A percentile compares a stretch with the other conserved stretches of the same genome.
Evolutionary conservation across 2,329 filamentous ascomycete species (phyloP).

Genomic region (Pyrenophora tritici-repentis): DNA sequence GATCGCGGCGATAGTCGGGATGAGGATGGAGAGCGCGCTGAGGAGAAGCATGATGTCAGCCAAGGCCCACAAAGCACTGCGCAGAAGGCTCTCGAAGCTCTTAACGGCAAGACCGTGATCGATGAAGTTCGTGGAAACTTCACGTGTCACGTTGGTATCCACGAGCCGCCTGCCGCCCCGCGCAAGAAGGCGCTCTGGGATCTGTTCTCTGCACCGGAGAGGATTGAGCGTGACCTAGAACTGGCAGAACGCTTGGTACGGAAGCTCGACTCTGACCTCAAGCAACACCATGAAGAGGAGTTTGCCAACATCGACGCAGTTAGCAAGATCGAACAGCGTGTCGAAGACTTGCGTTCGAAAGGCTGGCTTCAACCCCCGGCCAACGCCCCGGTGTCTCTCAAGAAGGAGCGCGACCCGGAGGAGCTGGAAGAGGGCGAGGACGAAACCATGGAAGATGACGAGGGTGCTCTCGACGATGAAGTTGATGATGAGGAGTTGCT

Average conservation of each 20-base stretch:
- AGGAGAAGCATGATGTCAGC: conserved; percentile 54
- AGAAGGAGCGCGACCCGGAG: conserved; percentile 66
- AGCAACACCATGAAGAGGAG: conserved; percentile 63
- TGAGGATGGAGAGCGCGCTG: conserved; percentile 63
- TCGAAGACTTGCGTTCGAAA: conserved; percentile 77
- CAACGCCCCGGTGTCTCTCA: conserved; percentile 56
- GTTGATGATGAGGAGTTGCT: conserved; percentile 87
- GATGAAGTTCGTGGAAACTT: conserved; percentile 94
- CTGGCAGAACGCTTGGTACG: conserved; percentile 80
- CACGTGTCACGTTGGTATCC: conserved; percentile 94
- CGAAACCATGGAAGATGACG: conserved; percentile 63
- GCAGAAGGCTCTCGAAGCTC: conserved; percentile 86
- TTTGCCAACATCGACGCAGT: conserved; percentile 63
- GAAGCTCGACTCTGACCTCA: conserved; percentile 85
- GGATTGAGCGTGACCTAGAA: conserved; percentile 86
- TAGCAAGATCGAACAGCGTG: conserved; percentile 80
- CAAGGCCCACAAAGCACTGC: conserved; percentile 61
- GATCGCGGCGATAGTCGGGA: conserved; percentile 77
- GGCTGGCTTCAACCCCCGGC: conserved; percentile 75
- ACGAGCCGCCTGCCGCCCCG: conserved; percentile 82
- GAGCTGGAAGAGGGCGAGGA: conserved; percentile 78
- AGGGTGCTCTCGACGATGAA: conserved; percentile 73
- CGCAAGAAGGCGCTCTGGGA: conserved; percentile 97
- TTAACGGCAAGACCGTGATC: conserved; percentile 97
- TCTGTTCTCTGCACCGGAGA: conserved; percentile 90